Evolutionary conservation across 2,329 filamentous ascomycete species (phyloP), one percentile per base, ranked within the genome.

Genomic region (Aureobasidium leucospermi): DNA sequence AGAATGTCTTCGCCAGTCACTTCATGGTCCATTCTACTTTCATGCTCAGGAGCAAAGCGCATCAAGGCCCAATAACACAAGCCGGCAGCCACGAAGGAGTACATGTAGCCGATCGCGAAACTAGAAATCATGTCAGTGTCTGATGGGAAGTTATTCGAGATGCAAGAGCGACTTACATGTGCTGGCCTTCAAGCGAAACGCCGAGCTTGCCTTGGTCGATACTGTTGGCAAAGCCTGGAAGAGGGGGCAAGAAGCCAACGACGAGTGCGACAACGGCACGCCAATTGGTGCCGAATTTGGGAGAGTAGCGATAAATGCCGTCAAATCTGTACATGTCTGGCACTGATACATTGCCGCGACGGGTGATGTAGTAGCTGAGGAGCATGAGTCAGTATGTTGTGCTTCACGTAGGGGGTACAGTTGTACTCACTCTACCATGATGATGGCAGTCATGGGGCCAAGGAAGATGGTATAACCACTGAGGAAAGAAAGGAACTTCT

Each of bases 381-480:
- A 2, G 34, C 23, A 38, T 23, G 1, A 3, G n/a, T 49, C 5
- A 49, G 16, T 28, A 49, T 23, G 8, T 15, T 7, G 16, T 10
- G 23, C 9, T 23, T 23, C 2, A 23, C 1, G 0, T 23, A 23
- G 2, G 23, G 23, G 1, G 23, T 23, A 7, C 9, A 8, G 1
- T 36, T 8, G 10, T 1, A 51, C 48, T 52, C 9, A 52, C 48
- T 52, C 48, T 11, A 13, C 9, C 48, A 52, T 52, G 48, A 52
- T 52, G 15, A 52, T 52, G 23, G 48, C 48, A 19, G 48, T 52
- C 48, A 52, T 52, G 1, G 48, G 48, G 3, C 48, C 48, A 29
- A 52, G 48, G 48, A 52, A 87, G 45, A 87, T 77, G 1, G 81
- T 80, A 69, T 86, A 86, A 0, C 84, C 85, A 43, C 80, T 77